Percentiles rank a stretch among this genome's conserved stretches.
Conservation (phyloP, 208 protist species). For the Crithidia bombi region DNA sequence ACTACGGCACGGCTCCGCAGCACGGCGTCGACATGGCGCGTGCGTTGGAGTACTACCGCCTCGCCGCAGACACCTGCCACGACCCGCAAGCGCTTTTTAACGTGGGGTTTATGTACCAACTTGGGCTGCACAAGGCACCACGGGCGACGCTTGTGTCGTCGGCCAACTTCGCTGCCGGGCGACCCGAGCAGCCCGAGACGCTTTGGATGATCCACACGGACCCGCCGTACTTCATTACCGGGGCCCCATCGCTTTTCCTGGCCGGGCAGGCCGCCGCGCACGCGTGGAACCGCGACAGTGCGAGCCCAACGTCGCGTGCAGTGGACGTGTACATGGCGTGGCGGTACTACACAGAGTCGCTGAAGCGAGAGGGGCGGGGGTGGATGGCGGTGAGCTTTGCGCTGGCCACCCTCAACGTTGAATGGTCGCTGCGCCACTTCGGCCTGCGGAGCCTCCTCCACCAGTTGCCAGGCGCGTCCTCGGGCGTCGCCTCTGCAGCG, state of each 20-base stretch:
- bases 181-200: not conserved
- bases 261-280: conserved; percentile 16
- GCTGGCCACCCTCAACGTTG: conserved; percentile 26
- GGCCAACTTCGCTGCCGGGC: not conserved
- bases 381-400: conserved; percentile 25
- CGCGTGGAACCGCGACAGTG: conserved; percentile 26
- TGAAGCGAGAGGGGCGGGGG: conserved; percentile 24
- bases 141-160: conserved; percentile 20
- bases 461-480: not conserved
- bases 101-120: conserved; percentile 71
- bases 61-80: conserved; percentile 37
- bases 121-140: conserved; percentile 45
- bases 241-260: conserved; percentile 16
- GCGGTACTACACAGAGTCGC: conserved; percentile 39
- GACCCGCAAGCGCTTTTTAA: conserved; percentile 63
- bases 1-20: conserved; percentile 58
- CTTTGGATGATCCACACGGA: conserved; percentile 29
- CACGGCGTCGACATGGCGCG: conserved; percentile 49
- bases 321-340: conserved; percentile 36
- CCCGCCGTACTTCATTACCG: conserved; percentile 24
- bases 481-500: not conserved
- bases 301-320: conserved; percentile 19
- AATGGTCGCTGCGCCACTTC: conserved; percentile 45
- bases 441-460: not conserved
- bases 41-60: conserved; percentile 68